Conservation (phyloP, 768 basidiomycete species). For the Hericium erinaceus region DNA sequence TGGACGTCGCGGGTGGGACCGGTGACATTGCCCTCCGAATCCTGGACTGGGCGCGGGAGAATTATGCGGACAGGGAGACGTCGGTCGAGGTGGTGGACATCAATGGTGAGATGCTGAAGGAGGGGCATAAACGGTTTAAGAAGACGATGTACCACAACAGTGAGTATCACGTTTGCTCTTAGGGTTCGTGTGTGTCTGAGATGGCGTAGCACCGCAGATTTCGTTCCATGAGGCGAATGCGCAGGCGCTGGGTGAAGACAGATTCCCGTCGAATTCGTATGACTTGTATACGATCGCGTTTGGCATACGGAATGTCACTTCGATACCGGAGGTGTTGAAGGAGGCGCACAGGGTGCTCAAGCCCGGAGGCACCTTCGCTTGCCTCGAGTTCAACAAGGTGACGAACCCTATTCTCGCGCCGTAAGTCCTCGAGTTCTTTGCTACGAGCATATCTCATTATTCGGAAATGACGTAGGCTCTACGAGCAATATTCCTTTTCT, state of each 20-base stretch:
- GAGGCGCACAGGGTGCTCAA: constrained; percentile 93
- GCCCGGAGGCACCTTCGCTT: constrained; percentile 92
- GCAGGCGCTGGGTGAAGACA: constrained; percentile 55
- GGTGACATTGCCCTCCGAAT: constrained; percentile 95
- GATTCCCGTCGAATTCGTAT: constrained; percentile 75
- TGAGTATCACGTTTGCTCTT: constrained; percentile 29
- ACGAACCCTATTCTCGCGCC: constrained; percentile 76
- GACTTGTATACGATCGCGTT: constrained; percentile 99
- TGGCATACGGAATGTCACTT: constrained; percentile 95
- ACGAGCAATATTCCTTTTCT: constrained; percentile 93
- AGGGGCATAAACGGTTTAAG: constrained; percentile 78
- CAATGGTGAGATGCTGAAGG: constrained; percentile 57
- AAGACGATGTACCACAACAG: constrained; percentile 99
- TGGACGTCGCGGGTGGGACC: constrained; percentile 96
- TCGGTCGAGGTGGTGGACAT: constrained; percentile 88
- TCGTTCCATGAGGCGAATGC: constrained; percentile 92
- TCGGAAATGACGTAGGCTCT: constrained; percentile 44
- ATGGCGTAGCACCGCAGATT: constrained; percentile 71
- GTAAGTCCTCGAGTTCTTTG: constrained; percentile 42
- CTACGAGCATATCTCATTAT: background rate
- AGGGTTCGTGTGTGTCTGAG: constrained; percentile 2
- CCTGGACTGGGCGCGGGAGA: constrained; percentile 82
- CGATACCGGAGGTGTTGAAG: constrained; percentile 74
- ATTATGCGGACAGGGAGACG: constrained; percentile 84
- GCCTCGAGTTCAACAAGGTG: constrained; percentile 93